Evolutionary conservation across 257 asterid genomes (phyloP), one percentile per base, ranked within the genome.

Genomic region (Echium plantagineum): DNA sequence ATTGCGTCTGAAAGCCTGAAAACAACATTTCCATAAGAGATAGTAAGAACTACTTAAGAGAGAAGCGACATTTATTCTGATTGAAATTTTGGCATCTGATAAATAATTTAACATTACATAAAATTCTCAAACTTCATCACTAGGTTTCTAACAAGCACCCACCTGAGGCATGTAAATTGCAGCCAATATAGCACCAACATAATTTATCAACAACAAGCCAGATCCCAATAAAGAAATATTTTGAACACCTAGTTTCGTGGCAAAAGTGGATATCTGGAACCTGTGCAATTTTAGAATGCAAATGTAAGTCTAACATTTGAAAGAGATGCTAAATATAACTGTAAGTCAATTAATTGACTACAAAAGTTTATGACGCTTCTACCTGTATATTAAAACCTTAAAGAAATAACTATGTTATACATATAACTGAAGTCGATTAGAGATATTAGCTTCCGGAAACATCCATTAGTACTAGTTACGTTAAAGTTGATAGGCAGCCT

Each of bases 201-300:
- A 93, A 64, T 93, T 93, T 70, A 80, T 66, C 74, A 93, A 74
- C 73, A 93, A 78, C 66, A 93, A 83, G 57, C 95, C 94, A 26
- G 94, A 70, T 72, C 97, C 97, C 60, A 89, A 89, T 63, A 93
- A 73, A 28, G 99, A 86, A 55, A 93, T 89, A 66, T 93, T 93
- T 77, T 94, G 82, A 73, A 89, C 94, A 22, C 99, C 99, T 75
- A 93, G 97, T 72, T 89, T 93, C 56, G 97, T 86, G 60, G 97
- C 99, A 59, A 93, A 73, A 59, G 97, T 93, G 61, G 95, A 81
- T 74, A 93, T 93, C 87, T 84, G 89, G 86, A 93, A 93, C 88
- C 99, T 93, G 66, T 21, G 55, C 4, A 70, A 71, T 42, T 47
- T 55, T n/a, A n/a, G 22, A 62, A 75, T 24, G 54, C 17, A 56